A percentile compares a stretch with the other conserved stretches of the same genome.
These are phyloP conservation scores for Thermomyces lanuginosus DNA, from an alignment of 2,329 filamentous ascomycete genomes.

Conservation along the genomic window DNA sequence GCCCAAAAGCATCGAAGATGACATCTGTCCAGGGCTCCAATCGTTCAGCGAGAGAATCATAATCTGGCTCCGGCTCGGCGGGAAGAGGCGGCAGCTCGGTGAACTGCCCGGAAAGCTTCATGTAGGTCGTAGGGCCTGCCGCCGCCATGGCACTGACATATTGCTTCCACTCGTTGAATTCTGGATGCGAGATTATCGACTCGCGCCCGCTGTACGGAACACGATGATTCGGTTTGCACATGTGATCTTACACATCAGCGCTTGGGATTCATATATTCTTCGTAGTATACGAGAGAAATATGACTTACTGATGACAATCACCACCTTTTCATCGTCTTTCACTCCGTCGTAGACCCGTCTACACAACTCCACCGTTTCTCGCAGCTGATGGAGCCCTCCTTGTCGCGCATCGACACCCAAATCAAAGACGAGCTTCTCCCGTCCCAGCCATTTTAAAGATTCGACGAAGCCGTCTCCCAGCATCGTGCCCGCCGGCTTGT, in stretches of 20 bases:
- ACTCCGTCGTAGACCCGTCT: conserved; percentile 47
- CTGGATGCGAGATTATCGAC: conserved; percentile 27
- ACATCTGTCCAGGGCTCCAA: conserved; percentile 56
- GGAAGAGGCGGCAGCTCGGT: conserved; percentile 50
- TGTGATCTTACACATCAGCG: conserved; percentile 46
- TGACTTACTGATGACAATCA: conserved; percentile 49
- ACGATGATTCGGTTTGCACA: conserved; percentile 70
- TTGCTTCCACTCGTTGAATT: conserved; percentile 53
- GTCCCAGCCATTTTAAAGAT: conserved; percentile 47
- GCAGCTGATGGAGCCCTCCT: conserved; percentile 58
- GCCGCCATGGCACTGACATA: conserved; percentile 53
- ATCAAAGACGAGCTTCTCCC: conserved; percentile 56
- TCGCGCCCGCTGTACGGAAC: conserved; percentile 35
- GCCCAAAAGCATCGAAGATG: conserved; percentile 55
- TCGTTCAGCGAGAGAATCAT: conserved; percentile 33
- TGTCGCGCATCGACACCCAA: conserved; percentile 65
- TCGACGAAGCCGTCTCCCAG: conserved; percentile 48
- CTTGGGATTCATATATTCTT: conserved; percentile 4
- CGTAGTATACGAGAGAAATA: conserved; percentile 1
- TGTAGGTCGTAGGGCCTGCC: conserved; percentile 50
- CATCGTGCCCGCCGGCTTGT: conserved; percentile 52
- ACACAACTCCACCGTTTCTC: conserved; percentile 56
- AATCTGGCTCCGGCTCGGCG: conserved; percentile 8
- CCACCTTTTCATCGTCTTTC: conserved; percentile 34
- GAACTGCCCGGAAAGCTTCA: conserved; percentile 83